Evolutionary conservation across 495 filamentous ascomycete genomes (phyloP).

Genomic region (Hyaloscypha finlandica): DNA sequence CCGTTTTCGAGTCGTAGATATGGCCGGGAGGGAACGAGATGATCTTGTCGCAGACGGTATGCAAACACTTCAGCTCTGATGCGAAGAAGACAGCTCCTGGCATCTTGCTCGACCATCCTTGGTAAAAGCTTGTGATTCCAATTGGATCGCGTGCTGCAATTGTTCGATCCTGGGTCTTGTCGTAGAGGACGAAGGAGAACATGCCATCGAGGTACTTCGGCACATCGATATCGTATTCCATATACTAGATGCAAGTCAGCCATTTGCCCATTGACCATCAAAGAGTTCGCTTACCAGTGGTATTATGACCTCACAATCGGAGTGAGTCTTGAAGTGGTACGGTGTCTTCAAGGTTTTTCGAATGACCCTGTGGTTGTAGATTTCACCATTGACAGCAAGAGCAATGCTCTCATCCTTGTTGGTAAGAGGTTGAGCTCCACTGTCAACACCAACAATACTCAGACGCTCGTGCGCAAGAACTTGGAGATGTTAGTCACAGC

Average conservation of each 20-base stretch:
- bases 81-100: slow-evolving; percentile 91
- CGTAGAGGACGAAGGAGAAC: slow-evolving; percentile 98
- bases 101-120: slow-evolving; percentile 81
- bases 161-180: slow-evolving; percentile 86
- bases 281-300: slow-evolving; percentile 69
- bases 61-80: slow-evolving; percentile 91
- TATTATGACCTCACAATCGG: slow-evolving; percentile 97
- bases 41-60: slow-evolving; percentile 94
- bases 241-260: slow-evolving; percentile 63
- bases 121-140: slow-evolving; percentile 96
- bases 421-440: slow-evolving; percentile 91
- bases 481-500: slow-evolving; percentile 45
- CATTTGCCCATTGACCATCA: not conserved
- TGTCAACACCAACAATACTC: slow-evolving; percentile 96
- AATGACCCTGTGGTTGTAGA: slow-evolving; percentile 97
- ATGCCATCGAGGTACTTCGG: slow-evolving; percentile 97
- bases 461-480: slow-evolving; percentile 96
- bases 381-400: slow-evolving; percentile 98
- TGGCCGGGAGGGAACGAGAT: slow-evolving; percentile 93
- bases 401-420: slow-evolving; percentile 86
- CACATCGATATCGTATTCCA: slow-evolving; percentile 88
- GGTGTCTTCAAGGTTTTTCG: slow-evolving; percentile 78
- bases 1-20: slow-evolving; percentile 89
- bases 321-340: slow-evolving; percentile 96
- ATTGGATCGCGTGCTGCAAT: slow-evolving; percentile 96